Evolutionary conservation across 1,284 basidiomycete genomes (phyloP).

Genomic region (Rhodotorula sp.): DNA sequence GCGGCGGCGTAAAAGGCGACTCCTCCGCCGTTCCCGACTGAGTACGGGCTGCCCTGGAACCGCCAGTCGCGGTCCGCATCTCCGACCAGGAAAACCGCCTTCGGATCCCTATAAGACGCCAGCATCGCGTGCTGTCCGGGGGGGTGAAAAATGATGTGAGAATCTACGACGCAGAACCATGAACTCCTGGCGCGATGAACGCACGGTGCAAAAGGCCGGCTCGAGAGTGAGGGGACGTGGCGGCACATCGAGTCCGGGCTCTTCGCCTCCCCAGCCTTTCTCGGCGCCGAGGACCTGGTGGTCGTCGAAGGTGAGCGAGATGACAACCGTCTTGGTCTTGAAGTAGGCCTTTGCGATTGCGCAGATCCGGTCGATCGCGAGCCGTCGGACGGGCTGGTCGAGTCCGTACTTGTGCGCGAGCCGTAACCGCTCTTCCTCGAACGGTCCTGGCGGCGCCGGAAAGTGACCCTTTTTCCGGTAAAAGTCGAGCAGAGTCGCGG

Average conservation of each 20-base stretch:
- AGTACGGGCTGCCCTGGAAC: slow-evolving; percentile 25
- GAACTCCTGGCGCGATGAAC: not conserved
- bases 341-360: slow-evolving; percentile 28
- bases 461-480: slow-evolving; percentile 20
- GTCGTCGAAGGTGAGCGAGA: slow-evolving; percentile 22
- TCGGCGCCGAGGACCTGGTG: slow-evolving; percentile 33
- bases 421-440: slow-evolving; percentile 17
- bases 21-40: slow-evolving; percentile 16
- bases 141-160: not conserved
- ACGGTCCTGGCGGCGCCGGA: slow-evolving; percentile 21
- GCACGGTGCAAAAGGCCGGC: slow-evolving; percentile 27
- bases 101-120: slow-evolving; percentile 14
- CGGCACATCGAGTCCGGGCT: slow-evolving; percentile 18
- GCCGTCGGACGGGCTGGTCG: slow-evolving; percentile 19
- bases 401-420: slow-evolving; percentile 32
- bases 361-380: slow-evolving; percentile 32
- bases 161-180: not conserved
- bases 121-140: slow-evolving; percentile 21
- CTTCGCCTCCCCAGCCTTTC: slow-evolving; percentile 17
- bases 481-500: slow-evolving; percentile 14
- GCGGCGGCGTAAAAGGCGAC: slow-evolving; percentile 33
- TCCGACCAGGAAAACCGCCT: slow-evolving; percentile 25
- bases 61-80: slow-evolving; percentile 32
- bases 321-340: slow-evolving; percentile 25
- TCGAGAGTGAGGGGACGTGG: slow-evolving; percentile 13